phyloP scores from a whole-genome alignment of 1,284 basidiomycete genomes.

The Meripilus lineatus region DNA sequence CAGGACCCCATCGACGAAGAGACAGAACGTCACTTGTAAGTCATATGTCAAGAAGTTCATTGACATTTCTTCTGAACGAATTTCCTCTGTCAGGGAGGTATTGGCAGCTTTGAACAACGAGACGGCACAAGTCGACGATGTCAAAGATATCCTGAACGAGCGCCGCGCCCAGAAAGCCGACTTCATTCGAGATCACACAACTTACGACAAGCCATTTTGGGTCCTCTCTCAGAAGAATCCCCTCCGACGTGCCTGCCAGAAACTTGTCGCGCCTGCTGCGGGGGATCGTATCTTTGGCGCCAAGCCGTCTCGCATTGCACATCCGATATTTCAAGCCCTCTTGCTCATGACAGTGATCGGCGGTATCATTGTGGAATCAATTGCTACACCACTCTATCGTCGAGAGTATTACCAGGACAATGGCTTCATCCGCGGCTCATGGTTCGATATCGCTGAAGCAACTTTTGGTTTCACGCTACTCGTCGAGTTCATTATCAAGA shows the following conservation, averaged over 20 bases:
- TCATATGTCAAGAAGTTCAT: conserved; percentile 6
- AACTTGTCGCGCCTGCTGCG: conserved; percentile 76
- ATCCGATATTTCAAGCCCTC: conserved; percentile 72
- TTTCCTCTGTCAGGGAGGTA: conserved; percentile 47
- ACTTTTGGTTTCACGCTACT: conserved; percentile 76
- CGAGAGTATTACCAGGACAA: conserved; percentile 64
- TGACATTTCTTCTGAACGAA: neutral
- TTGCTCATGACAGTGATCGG: conserved; percentile 79
- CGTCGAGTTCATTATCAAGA: conserved; percentile 86
- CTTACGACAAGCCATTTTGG: conserved; percentile 91
- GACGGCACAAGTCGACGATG: conserved; percentile 41
- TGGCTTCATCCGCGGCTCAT: conserved; percentile 64
- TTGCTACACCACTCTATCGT: conserved; percentile 87
- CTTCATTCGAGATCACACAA: conserved; percentile 87
- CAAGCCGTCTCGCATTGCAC: conserved; percentile 60
- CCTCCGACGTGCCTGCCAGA: conserved; percentile 79
- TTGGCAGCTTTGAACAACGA: conserved; percentile 58
- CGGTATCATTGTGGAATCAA: conserved; percentile 79
- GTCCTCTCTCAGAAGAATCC: conserved; percentile 80
- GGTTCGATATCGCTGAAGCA: conserved; percentile 87
- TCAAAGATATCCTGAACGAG: conserved; percentile 65
- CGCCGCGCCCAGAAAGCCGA: conserved; percentile 79
- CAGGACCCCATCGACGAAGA: conserved; percentile 52
- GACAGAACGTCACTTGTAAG: conserved; percentile 69
- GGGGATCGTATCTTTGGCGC: conserved; percentile 84